Percentiles rank a stretch among this genome's conserved stretches.
These are phyloP conservation scores for Leccinum uliginosum DNA, from an alignment of 768 basidiomycete genomes.

Conservation along the genomic window DNA sequence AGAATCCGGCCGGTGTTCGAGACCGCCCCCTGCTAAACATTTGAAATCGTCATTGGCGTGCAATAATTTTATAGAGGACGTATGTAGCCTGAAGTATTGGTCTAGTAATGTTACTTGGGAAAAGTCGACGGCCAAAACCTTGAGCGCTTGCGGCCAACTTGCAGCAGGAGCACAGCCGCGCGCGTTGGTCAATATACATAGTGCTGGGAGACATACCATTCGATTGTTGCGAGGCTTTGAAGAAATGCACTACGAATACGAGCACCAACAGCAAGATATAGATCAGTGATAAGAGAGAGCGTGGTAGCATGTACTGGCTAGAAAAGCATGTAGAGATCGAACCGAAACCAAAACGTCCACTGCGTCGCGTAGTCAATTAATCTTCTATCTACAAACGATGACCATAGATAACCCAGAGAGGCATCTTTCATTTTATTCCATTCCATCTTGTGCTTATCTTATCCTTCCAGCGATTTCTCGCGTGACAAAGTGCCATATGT, in stretches of 20 bases:
- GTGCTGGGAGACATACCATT: no score
- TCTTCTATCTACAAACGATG: not conserved
- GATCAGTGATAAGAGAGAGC: not conserved
- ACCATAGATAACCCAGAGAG: not conserved
- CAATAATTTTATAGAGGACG: not conserved
- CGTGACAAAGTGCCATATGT: conserved; percentile 46
- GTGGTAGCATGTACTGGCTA: not conserved
- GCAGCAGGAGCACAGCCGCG: no score
- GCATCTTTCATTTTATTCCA: not conserved
- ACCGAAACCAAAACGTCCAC: not conserved
- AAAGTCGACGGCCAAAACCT: no score
- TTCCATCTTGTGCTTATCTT: conserved; percentile 9
- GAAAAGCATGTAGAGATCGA: not conserved
- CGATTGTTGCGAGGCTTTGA: no score
- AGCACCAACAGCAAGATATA: not conserved
- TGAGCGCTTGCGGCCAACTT: no score
- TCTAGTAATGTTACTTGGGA: no score
- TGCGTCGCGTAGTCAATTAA: not conserved
- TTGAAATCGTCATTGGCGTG: not conserved
- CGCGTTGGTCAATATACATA: no score
- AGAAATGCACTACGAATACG: no score
- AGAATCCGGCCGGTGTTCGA: not conserved
- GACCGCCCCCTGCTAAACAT: not conserved
- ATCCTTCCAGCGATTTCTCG: conserved; percentile 31
- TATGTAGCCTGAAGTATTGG: no score